These are phyloP conservation scores for Septoria linicola DNA, from an alignment of 2,329 filamentous ascomycete species.

Conservation along the genomic window DNA sequence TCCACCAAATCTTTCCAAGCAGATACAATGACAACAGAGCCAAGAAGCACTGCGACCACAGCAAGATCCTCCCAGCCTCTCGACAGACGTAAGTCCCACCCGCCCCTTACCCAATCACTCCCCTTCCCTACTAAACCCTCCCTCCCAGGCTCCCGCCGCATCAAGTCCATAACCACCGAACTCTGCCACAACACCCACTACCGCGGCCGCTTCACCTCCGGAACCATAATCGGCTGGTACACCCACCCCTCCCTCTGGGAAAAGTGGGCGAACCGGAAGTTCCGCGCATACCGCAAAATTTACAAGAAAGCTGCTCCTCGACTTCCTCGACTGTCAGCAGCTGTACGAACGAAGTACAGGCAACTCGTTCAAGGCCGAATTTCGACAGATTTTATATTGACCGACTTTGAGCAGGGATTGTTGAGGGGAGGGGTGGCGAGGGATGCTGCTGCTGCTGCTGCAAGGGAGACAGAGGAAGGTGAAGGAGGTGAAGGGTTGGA, in stretches of 20 bases:
- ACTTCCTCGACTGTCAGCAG: background rate
- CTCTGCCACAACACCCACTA: slow-evolving; percentile 3
- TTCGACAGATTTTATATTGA: background rate
- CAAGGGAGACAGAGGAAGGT: background rate
- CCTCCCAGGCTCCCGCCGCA: background rate
- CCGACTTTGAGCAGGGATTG: background rate
- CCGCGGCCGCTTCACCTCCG: slow-evolving; percentile 2
- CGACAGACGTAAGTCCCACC: no score
- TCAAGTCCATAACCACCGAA: background rate
- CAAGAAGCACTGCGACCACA: no score
- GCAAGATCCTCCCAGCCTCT: no score
- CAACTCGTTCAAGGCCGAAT: background rate
- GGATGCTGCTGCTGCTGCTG: background rate
- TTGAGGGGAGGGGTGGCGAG: background rate
- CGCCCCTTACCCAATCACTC: background rate
- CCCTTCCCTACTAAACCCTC: background rate
- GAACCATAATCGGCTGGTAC: slow-evolving; percentile 8
- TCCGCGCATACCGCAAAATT: background rate
- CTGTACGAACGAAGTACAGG: background rate
- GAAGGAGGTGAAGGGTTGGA: no score
- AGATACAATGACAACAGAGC: no score
- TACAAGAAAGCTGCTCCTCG: background rate
- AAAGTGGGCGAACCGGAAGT: background rate
- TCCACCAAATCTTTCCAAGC: no score
- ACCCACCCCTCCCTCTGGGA: background rate